Evolutionary conservation across 768 basidiomycete species (phyloP), one percentile per base, ranked within the genome.

Genomic region (Candolleomyces eurysporus): DNA sequence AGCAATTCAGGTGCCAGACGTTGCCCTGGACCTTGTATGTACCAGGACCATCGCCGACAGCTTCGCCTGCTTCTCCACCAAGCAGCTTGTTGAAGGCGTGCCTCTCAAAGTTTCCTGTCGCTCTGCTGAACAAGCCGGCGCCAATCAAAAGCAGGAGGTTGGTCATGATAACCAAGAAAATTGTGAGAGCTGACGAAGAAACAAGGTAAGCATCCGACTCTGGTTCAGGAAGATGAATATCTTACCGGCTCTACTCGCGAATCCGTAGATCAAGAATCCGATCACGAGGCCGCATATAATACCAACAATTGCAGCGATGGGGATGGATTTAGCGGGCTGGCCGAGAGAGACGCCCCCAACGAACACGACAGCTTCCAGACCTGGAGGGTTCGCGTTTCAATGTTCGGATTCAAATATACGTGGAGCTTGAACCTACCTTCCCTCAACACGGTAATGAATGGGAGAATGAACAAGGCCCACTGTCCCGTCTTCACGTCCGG

Each of bases 161-260:
- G 56, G 96, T 96, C 81, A 97, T 98, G 56, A 86, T 79, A 67
- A 98, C 76, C 58, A 99, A 83, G 88, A 98, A 98, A 65, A 94
- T 76, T 39, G 84, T 87, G 39, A 98, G 78, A 1, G 93, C 91
- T 85, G 63, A 36, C 36, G 21, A 19, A n/a, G 39, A 49, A 11
- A 49, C 19, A 32, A 14, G 55, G n/a, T 48, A n/a, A 43, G 30
- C 22, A 32, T 30, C 32, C 16, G 1, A 26, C 22, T 48, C 16
- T 13, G 16, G n/a, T 21, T 51, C 14, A 14, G 7, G 45, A 14
- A 22, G 21, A 58, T 36, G 42, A 16, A 26, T 19, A 3, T 74
- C 84, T 69, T 68, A 87, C 90, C 87, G 3, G 86, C 79, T 57
- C 90, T 84, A 62, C 84, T 88, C 19, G 90, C 90, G 62, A 93